phyloP scores from a whole-genome alignment of 1,139 yeast species.

The Hanseniaspora sp. region DNA sequence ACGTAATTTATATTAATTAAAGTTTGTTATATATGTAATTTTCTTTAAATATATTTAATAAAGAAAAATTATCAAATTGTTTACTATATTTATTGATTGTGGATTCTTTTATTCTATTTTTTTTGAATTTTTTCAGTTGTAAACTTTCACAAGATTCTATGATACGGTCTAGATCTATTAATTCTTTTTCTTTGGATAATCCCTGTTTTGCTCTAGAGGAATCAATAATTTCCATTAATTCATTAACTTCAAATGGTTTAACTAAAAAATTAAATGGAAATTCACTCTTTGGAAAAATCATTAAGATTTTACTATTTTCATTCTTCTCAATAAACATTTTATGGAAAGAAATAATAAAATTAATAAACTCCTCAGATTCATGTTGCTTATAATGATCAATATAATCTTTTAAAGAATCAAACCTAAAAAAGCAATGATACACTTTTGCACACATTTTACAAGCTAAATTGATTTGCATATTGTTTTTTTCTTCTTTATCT shows the following conservation, averaged over 20 bases:
- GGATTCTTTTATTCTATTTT: too few species aligned
- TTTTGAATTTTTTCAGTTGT: neutral
- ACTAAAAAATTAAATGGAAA: neutral
- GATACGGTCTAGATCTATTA: neutral
- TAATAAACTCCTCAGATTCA: neutral
- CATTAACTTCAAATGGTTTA: slow-evolving; percentile 1
- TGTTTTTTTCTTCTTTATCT: neutral
- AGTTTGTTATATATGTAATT: neutral
- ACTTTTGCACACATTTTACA: neutral
- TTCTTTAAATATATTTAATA: neutral
- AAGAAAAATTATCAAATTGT: neutral
- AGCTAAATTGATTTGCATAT: neutral
- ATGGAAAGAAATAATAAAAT: neutral
- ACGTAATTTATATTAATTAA: neutral
- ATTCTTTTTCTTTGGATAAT: neutral
- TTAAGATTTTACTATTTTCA: neutral
- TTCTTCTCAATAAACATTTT: neutral
- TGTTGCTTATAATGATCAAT: neutral
- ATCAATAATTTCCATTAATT: neutral
- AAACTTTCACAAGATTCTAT: neutral
- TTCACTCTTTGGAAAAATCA: neutral
- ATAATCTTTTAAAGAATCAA: neutral
- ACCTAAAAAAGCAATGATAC: neutral
- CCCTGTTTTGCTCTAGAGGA: neutral
- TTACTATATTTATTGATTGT: neutral